Percentiles rank a stretch among this genome's conserved stretches.
Evolutionary conservation across 2,329 filamentous ascomycete species (phyloP).

Genomic region (Cordyceps tenuipes): DNA sequence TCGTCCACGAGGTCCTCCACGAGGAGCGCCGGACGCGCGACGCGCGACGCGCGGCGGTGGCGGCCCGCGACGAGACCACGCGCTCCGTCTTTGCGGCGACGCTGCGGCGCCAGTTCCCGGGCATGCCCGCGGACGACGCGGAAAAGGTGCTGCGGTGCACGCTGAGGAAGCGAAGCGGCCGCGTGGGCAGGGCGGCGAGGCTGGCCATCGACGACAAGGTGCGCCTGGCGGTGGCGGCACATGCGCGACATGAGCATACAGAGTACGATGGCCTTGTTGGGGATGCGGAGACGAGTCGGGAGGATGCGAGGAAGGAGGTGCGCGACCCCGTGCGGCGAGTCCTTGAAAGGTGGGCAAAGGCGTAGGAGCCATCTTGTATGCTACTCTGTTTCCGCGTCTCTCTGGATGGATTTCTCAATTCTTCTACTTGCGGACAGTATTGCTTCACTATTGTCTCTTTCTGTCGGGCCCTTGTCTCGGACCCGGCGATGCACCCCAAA

Average conservation of each 20-base stretch:
- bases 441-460: not conserved
- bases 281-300: not conserved
- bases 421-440: not conserved
- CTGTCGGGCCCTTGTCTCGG: not conserved
- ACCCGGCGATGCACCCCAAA: not conserved
- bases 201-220: constrained; percentile 32
- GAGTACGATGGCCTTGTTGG: constrained; percentile 34
- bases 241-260: constrained; percentile 40
- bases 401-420: no score
- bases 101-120: constrained; percentile 31
- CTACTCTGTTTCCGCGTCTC: no score
- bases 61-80: constrained; percentile 26
- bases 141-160: constrained; percentile 30
- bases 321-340: constrained; percentile 5
- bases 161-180: constrained; percentile 35
- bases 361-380: not conserved
- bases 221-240: constrained; percentile 38
- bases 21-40: constrained; percentile 24
- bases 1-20: constrained; percentile 22
- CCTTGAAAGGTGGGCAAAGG: constrained; percentile 1
- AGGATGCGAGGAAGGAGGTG: constrained; percentile 12
- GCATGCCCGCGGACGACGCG: constrained; percentile 28
- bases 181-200: constrained; percentile 37
- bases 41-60: constrained; percentile 24
- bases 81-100: constrained; percentile 25